Percentiles rank a stretch among this genome's conserved stretches.
These are phyloP conservation scores for Geotrichum carabidarum DNA, from an alignment of 1,139 yeast species.

Conservation along the genomic window DNA sequence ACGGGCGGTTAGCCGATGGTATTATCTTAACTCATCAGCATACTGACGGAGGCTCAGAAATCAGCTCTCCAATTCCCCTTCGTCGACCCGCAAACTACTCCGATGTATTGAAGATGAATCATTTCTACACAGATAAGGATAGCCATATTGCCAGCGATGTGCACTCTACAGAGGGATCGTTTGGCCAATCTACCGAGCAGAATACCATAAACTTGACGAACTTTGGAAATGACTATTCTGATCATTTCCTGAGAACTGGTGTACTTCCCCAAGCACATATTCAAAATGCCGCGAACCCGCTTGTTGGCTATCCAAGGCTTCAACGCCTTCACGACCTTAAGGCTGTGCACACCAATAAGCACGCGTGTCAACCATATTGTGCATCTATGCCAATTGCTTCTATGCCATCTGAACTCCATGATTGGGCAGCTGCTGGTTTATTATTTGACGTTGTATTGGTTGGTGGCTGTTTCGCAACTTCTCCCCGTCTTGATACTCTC, in stretches of 20 bases:
- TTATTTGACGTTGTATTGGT: conserved; percentile 88
- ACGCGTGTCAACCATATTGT: conserved; percentile 64
- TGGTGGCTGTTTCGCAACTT: conserved; percentile 75
- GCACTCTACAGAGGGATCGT: background rate
- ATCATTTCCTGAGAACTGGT: conserved; percentile 60
- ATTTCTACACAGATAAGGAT: too few species aligned
- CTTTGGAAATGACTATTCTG: conserved; percentile 62
- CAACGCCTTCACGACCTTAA: conserved; percentile 63
- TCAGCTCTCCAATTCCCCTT: too few species aligned
- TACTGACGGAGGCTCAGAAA: too few species aligned
- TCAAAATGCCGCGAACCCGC: conserved; percentile 58
- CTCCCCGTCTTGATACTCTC: conserved; percentile 52
- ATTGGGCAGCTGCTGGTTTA: conserved; percentile 57
- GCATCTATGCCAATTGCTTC: conserved; percentile 48
- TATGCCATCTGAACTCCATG: conserved; percentile 50
- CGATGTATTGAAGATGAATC: too few species aligned
- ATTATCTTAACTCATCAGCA: too few species aligned
- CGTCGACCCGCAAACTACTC: too few species aligned
- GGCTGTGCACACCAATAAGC: conserved; percentile 44
- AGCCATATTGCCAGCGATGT: too few species aligned
- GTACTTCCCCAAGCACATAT: conserved; percentile 58
- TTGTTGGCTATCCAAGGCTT: conserved; percentile 81
- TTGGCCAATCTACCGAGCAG: background rate
- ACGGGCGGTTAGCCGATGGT: too few species aligned
- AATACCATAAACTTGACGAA: conserved; percentile 21